A percentile compares a stretch with the other conserved stretches of the same genome.
These are phyloP conservation scores for Thoreauomyces humboldtii DNA, from an alignment of 192 early-diverging fungal species.

Conservation along the genomic window DNA sequence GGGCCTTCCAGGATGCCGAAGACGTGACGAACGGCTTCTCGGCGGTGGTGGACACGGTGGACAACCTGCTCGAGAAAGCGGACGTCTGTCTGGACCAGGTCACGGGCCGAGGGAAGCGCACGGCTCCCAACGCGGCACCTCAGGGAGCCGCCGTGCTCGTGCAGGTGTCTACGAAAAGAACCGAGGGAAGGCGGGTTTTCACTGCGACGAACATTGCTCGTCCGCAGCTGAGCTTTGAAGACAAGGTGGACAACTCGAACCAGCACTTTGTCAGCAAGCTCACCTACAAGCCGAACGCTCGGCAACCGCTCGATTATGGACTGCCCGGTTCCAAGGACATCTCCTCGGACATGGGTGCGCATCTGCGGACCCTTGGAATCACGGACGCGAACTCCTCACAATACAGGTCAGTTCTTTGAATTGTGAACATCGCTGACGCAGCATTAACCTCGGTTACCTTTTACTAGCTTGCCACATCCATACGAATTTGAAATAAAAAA, in stretches of 20 bases:
- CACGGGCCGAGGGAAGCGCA: conserved; percentile 30
- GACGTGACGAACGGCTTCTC: conserved; percentile 66
- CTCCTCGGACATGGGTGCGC: conserved; percentile 33
- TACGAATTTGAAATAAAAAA: conserved; percentile 87
- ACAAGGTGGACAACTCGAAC: conserved; percentile 83
- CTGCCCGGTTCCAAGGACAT: conserved; percentile 30
- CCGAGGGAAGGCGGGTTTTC: conserved; percentile 4
- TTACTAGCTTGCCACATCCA: conserved; percentile 69
- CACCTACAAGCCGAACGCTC: conserved; percentile 76
- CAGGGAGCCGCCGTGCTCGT: conserved; percentile 14
- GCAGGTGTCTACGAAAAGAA: neutral
- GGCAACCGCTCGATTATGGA: conserved; percentile 68
- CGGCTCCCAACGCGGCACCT: neutral
- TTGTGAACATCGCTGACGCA: neutral
- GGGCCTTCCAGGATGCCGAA: conserved; percentile 58
- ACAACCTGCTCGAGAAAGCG: conserved; percentile 78
- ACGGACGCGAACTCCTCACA: conserved; percentile 29
- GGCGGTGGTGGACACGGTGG: conserved; percentile 69
- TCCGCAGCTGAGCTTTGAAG: conserved; percentile 86
- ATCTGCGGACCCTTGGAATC: conserved; percentile 37
- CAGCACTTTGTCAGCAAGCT: conserved; percentile 80
- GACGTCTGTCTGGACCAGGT: conserved; percentile 77
- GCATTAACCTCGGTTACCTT: no score
- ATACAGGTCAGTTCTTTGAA: no score
- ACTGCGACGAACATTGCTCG: conserved; percentile 55